phyloP scores from a whole-genome alignment of 2,329 filamentous ascomycete species.

The Pleurostoma richardsiae region DNA sequence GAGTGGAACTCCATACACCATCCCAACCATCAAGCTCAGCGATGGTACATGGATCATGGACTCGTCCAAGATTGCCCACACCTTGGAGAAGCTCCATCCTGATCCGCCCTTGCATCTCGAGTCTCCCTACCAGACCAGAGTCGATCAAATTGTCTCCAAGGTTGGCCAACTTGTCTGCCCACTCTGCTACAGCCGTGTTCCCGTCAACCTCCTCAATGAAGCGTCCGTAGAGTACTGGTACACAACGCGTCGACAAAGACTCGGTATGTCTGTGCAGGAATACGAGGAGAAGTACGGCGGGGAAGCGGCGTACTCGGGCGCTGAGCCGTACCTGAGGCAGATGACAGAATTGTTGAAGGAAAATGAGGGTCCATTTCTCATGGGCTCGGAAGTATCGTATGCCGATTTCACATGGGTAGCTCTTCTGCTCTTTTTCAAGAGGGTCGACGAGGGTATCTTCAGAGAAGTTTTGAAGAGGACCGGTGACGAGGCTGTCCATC shows the following conservation, averaged over 20 bases:
- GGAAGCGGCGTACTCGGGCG: slow-evolving; percentile 42
- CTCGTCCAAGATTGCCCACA: slow-evolving; percentile 50
- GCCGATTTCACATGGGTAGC: slow-evolving; percentile 49
- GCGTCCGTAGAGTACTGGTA: slow-evolving; percentile 48
- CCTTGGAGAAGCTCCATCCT: slow-evolving; percentile 54
- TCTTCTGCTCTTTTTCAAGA: slow-evolving; percentile 36
- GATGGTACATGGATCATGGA: slow-evolving; percentile 58
- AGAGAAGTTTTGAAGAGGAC: slow-evolving; percentile 23
- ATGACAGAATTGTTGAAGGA: slow-evolving; percentile 42
- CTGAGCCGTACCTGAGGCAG: slow-evolving; percentile 23
- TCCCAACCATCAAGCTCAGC: slow-evolving; percentile 46
- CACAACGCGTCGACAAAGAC: slow-evolving; percentile 35
- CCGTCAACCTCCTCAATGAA: slow-evolving; percentile 41
- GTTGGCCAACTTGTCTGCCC: slow-evolving; percentile 25
- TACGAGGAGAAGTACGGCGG: slow-evolving; percentile 39
- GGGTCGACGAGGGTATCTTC: slow-evolving; percentile 30
- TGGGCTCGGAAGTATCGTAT: slow-evolving; percentile 47
- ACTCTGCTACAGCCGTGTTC: slow-evolving; percentile 41
- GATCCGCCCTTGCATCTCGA: slow-evolving; percentile 51
- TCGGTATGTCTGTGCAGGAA: slow-evolving; percentile 48
- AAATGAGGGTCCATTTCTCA: slow-evolving; percentile 53
- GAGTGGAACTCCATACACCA: slow-evolving; percentile 36
- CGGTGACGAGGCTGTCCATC: background rate
- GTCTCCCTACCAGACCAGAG: slow-evolving; percentile 36
- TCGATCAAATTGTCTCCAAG: slow-evolving; percentile 30